These are phyloP conservation scores for Aaosphaeria arxii DNA, from an alignment of 2,329 filamentous ascomycete genomes.

Conservation along the genomic window DNA sequence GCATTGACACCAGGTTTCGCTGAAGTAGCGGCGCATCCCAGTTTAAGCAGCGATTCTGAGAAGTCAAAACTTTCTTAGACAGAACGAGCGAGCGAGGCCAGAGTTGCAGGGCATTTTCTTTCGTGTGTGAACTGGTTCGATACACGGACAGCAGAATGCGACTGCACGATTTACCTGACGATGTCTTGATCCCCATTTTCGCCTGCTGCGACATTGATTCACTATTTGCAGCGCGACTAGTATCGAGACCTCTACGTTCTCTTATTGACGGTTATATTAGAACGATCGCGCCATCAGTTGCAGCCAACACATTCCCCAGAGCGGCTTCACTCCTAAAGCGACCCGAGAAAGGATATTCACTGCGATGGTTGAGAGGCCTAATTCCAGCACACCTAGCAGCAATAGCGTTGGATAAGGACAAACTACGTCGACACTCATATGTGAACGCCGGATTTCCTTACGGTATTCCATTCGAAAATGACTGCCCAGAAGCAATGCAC, in stretches of 20 bases:
- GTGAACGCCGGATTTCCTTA: slow-evolving; percentile 14
- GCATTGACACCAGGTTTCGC: too few relatives aligned
- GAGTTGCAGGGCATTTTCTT: too few relatives aligned
- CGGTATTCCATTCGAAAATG: slow-evolving; percentile 13
- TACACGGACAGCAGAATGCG: not conserved
- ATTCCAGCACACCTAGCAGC: slow-evolving; percentile 13
- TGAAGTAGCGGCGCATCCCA: too few relatives aligned
- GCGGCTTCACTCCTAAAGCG: not conserved
- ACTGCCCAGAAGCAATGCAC: slow-evolving; percentile 5
- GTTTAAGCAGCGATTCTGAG: too few relatives aligned
- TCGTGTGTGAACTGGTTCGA: not conserved
- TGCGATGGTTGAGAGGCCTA: slow-evolving; percentile 10
- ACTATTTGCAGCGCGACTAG: slow-evolving; percentile 8
- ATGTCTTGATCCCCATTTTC: slow-evolving; percentile 11
- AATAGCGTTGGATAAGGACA: slow-evolving; percentile 15
- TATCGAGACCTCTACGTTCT: slow-evolving; percentile 3
- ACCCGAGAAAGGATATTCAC: slow-evolving; percentile 1
- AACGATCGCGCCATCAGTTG: slow-evolving; percentile 13
- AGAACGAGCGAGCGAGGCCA: too few relatives aligned
- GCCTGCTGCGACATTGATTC: slow-evolving; percentile 6
- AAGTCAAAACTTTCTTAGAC: too few relatives aligned
- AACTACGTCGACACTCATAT: slow-evolving; percentile 11
- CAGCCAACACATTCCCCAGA: slow-evolving; percentile 9
- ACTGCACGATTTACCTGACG: slow-evolving; percentile 15
- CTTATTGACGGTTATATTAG: slow-evolving; percentile 11